Evolutionary conservation across 495 filamentous ascomycete genomes (phyloP), one percentile per base, ranked within the genome.

Genomic region (Rhypophila decipiens): DNA sequence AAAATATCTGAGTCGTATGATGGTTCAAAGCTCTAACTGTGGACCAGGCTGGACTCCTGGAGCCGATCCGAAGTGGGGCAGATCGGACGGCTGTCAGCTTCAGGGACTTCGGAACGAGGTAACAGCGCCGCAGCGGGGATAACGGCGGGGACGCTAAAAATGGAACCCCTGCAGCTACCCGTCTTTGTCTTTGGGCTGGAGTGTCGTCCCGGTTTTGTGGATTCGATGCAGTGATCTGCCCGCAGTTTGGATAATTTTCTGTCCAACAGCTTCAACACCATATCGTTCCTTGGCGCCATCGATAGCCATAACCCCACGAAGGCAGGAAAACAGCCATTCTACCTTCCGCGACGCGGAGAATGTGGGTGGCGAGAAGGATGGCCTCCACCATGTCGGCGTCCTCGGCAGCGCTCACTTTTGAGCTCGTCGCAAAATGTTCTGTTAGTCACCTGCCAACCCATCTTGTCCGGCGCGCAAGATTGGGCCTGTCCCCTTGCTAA

Each of bases 351-450:
- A 5, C 5, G 44, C 44, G 33, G 42, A 50, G 40, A 38, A 68
- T 59, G 61, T 61, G 53, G 51, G 60, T 57, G 47, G 57, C 55
- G 38, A 62, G 60, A 61, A 74, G 66, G 49, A 73, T 74, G 72
- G 65, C 69, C 44, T 67, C 65, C 38, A 65, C 59, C 21, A 73
- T 55, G 41, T 72, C 65, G 46, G 65, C 64, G 18, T 69, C 67
- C 17, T 70, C 70, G 9, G 57, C 63, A 5, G 90, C 90, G 36
- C 76, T 96, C 60, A 86, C 76, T 1, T 94, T 89, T 58, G 87
- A 94, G 49, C 76, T 90, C 23, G 66, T 87, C 42, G 86, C 83
- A 21, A 83, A 83, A 63, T 96, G 90, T 68, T 91, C 88, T 42
- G 89, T 93, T 70, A 65, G 81, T 67, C 40, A 36, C n/a, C 12